Percentiles rank a stretch among this genome's conserved stretches.
phyloP scores from a whole-genome alignment of 768 basidiomycete species.

The Termitomyces sp. region DNA sequence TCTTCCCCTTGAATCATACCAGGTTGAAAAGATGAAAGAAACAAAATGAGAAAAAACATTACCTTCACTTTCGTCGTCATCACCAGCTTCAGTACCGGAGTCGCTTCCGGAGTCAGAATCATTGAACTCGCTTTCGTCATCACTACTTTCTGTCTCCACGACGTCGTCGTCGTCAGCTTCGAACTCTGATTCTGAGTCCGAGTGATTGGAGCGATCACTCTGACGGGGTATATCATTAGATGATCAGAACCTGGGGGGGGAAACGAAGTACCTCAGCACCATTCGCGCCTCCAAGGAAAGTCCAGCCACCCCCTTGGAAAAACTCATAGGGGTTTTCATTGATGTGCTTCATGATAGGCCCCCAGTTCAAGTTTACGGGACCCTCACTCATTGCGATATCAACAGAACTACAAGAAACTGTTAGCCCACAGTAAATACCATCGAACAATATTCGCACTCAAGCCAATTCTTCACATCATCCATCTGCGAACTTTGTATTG shows the following conservation, averaged over 20 bases:
- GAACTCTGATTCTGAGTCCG: slow-evolving; percentile 49
- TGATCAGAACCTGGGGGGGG: not conserved
- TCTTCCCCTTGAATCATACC: slow-evolving; percentile 59
- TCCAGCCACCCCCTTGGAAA: slow-evolving; percentile 96
- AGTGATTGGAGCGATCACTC: slow-evolving; percentile 40
- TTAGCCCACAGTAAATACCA: slow-evolving; percentile 7
- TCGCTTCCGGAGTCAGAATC: slow-evolving; percentile 58
- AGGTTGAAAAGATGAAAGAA: slow-evolving; percentile 4
- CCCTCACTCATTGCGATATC: slow-evolving; percentile 96
- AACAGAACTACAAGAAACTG: slow-evolving; percentile 61
- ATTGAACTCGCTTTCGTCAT: slow-evolving; percentile 65
- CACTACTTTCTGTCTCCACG: slow-evolving; percentile 48
- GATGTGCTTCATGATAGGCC: slow-evolving; percentile 97
- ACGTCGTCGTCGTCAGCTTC: slow-evolving; percentile 53
- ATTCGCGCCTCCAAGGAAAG: slow-evolving; percentile 73
- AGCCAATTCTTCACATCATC: slow-evolving; percentile 99
- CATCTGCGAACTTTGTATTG: slow-evolving; percentile 83
- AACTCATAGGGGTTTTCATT: slow-evolving; percentile 95
- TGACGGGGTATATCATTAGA: slow-evolving; percentile 11
- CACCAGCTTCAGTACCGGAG: slow-evolving; percentile 62
- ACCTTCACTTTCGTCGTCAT: slow-evolving; percentile 57
- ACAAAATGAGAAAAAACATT: slow-evolving; percentile 9
- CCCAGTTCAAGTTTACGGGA: slow-evolving; percentile 97
- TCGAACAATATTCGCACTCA: slow-evolving; percentile 53
- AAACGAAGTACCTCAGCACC: slow-evolving; percentile 53